A percentile compares a stretch with the other conserved stretches of the same genome.
Conservation (phyloP, 2,329 filamentous ascomycete genomes). For the Fusarium longipes region DNA sequence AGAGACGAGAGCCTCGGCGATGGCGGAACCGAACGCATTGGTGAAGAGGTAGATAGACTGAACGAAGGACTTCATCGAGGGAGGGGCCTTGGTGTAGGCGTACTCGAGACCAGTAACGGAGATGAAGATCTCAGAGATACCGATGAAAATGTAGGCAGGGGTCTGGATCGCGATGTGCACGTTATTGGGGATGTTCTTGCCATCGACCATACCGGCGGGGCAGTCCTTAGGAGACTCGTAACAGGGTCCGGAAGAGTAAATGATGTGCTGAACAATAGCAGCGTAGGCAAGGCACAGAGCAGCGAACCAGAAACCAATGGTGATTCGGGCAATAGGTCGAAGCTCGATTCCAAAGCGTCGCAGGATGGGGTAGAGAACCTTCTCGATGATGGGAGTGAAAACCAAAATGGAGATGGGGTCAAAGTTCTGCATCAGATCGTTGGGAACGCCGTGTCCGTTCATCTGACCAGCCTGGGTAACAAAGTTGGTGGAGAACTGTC, state of each 20-base stretch:
- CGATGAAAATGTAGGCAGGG: slow-evolving; percentile 68
- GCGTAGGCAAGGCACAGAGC: slow-evolving; percentile 68
- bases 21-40: slow-evolving; percentile 66
- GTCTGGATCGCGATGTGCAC: slow-evolving; percentile 66
- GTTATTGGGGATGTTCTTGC: slow-evolving; percentile 53
- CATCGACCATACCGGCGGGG: slow-evolving; percentile 47
- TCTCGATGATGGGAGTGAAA: slow-evolving; percentile 73
- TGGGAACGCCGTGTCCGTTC: slow-evolving; percentile 73
- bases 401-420: slow-evolving; percentile 74
- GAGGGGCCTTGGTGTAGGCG: slow-evolving; percentile 78
- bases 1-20: slow-evolving; percentile 71
- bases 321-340: slow-evolving; percentile 73
- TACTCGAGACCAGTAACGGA: slow-evolving; percentile 78
- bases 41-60: slow-evolving; percentile 70
- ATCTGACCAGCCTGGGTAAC: slow-evolving; percentile 69
- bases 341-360: slow-evolving; percentile 68
- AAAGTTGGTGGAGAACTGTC: slow-evolving; percentile 75
- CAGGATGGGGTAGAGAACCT: slow-evolving; percentile 69
- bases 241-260: slow-evolving; percentile 66
- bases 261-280: slow-evolving; percentile 68
- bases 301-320: slow-evolving; percentile 69
- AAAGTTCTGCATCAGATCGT: slow-evolving; percentile 76
- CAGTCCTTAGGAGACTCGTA: slow-evolving; percentile 58
- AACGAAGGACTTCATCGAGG: slow-evolving; percentile 73
- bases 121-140: slow-evolving; percentile 70